A percentile compares a stretch with the other conserved stretches of the same genome.
phyloP scores from a whole-genome alignment of 495 filamentous ascomycete genomes.

The Xylaria scruposa region DNA sequence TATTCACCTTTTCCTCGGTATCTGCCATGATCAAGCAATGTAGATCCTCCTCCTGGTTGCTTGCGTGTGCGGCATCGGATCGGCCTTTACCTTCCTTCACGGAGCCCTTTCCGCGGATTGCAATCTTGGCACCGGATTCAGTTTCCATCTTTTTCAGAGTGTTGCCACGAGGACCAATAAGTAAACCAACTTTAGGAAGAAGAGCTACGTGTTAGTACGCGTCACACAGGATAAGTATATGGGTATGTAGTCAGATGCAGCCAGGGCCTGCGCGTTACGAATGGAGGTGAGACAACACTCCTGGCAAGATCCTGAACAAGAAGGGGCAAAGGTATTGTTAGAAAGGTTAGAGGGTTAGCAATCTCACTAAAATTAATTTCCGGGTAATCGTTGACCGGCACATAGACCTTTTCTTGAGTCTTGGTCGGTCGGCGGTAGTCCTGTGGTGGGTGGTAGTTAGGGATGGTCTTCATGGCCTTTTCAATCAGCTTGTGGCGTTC shows the following conservation, averaged over 20 bases:
- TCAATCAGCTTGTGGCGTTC: constrained; percentile 98
- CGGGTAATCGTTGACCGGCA: constrained; percentile 99
- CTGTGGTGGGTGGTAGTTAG: constrained; percentile 96
- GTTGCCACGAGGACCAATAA: constrained; percentile 99
- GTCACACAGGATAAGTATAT: constrained; percentile 44
- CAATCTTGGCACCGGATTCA: constrained; percentile 96
- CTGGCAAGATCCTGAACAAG: constrained; percentile 47
- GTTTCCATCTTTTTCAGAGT: constrained; percentile 99
- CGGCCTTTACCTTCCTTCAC: constrained; percentile 99
- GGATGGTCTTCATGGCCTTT: constrained; percentile 97
- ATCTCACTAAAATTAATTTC: constrained; percentile 99
- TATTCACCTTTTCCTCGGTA: constrained; percentile 97
- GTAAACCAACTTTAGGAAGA: constrained; percentile 97
- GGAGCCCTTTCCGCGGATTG: constrained; percentile 98
- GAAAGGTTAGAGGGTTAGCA: constrained; percentile 95
- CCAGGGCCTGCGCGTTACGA: constrained; percentile 39
- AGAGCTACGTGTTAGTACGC: constrained; percentile 89
- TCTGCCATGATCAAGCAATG: constrained; percentile 99
- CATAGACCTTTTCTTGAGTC: constrained; percentile 99
- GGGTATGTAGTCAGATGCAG: constrained; percentile 44
- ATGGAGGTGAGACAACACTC: constrained; percentile 38
- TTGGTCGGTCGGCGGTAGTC: constrained; percentile 98
- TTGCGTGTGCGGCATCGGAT: constrained; percentile 97
- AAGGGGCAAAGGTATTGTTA: constrained; percentile 64
- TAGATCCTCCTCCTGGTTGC: constrained; percentile 99